These are phyloP conservation scores for Ophiosphaerella korrae DNA, from an alignment of 2,329 filamentous ascomycete genomes.

Conservation along the genomic window DNA sequence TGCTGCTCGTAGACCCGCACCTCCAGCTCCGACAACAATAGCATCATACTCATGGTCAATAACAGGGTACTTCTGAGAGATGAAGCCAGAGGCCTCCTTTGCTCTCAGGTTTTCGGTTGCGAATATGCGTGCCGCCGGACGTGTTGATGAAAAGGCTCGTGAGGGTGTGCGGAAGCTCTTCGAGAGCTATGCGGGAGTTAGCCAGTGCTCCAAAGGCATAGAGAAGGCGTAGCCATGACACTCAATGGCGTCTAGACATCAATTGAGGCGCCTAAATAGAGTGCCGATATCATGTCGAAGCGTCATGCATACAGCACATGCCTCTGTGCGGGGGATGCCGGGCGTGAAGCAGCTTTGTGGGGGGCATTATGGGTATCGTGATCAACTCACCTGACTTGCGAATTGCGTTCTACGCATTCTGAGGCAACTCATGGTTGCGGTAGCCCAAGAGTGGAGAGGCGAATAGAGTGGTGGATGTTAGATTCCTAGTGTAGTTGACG, in stretches of 20 bases:
- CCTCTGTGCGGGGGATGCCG: conserved; percentile 33
- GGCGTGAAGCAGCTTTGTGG: conserved; percentile 15
- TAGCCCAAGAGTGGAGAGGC: conserved; percentile 36
- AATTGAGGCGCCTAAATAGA: background rate
- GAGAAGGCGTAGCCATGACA: background rate
- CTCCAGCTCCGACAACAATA: conserved; percentile 86
- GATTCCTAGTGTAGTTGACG: conserved; percentile 23
- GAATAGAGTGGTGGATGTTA: conserved; percentile 21
- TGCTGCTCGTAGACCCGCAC: conserved; percentile 79
- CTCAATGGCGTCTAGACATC: background rate
- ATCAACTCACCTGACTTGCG: conserved; percentile 44
- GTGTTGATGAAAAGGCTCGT: conserved; percentile 86
- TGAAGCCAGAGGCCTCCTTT: conserved; percentile 87
- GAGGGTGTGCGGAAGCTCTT: conserved; percentile 67
- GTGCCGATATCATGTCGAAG: background rate
- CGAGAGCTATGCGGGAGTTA: conserved; percentile 61
- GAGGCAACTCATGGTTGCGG: conserved; percentile 47
- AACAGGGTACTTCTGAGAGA: conserved; percentile 90
- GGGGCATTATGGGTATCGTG: conserved; percentile 13
- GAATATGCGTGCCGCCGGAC: conserved; percentile 82
- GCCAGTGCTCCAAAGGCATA: conserved; percentile 28
- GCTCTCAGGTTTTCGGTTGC: conserved; percentile 84
- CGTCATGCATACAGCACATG: conserved; percentile 17
- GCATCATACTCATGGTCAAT: conserved; percentile 99
- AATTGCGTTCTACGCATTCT: conserved; percentile 47